Evolutionary conservation across 148 eudicot species (phyloP).

Genomic region (Rhododendron vialii): DNA sequence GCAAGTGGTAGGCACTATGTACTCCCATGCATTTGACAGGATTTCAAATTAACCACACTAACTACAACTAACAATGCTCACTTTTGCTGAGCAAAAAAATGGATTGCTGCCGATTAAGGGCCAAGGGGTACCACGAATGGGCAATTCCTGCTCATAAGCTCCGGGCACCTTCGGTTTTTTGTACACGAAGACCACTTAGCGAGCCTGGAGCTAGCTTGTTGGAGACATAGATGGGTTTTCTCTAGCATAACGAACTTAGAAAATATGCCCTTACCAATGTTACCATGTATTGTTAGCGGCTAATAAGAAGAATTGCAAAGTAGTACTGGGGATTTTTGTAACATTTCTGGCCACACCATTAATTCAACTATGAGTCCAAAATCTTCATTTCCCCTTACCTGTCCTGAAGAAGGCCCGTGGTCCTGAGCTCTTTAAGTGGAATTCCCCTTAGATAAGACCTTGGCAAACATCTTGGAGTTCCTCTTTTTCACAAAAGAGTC

Average conservation of each 20-base stretch:
- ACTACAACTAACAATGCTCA: neutral
- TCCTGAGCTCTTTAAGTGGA: too few relatives aligned
- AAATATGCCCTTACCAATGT: neutral
- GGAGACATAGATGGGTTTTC: neutral
- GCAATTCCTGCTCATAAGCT: neutral
- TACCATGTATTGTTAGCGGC: neutral
- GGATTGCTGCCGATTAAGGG: neutral
- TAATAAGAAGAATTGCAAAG: neutral
- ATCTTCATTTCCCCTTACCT: neutral
- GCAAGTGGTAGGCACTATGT: neutral
- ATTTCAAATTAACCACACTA: neutral
- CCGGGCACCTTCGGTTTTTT: neutral
- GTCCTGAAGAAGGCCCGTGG: neutral
- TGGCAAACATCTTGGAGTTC: neutral
- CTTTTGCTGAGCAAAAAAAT: neutral
- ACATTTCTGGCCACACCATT: neutral
- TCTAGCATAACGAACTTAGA: neutral
- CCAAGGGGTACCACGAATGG: neutral
- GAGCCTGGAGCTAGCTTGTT: too few relatives aligned
- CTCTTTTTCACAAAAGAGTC: neutral
- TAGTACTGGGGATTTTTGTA: neutral
- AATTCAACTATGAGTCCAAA: neutral
- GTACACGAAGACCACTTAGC: neutral
- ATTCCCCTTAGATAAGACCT: too few relatives aligned
- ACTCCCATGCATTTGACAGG: neutral